Evolutionary conservation across 2,329 filamentous ascomycete genomes (phyloP).

Genomic region (Stylonectria norvegica): DNA sequence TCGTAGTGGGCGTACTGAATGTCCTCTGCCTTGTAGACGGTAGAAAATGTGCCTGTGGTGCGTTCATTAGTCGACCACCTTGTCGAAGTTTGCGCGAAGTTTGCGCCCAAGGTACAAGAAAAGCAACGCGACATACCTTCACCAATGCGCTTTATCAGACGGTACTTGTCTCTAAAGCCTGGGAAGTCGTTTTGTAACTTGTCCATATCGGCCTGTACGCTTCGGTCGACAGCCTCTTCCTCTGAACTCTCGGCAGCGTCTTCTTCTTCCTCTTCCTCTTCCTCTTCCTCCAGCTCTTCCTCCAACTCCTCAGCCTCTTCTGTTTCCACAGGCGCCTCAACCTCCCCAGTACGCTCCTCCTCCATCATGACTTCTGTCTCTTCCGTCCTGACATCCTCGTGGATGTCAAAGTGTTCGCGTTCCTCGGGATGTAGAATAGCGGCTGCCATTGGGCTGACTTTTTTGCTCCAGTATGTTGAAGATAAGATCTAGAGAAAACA

Average conservation of each 20-base stretch:
- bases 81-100: slow-evolving; percentile 1
- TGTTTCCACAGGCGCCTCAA: slow-evolving; percentile 19
- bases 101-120: too few species aligned
- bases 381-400: slow-evolving; percentile 49
- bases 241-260: slow-evolving; percentile 47
- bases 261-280: slow-evolving; percentile 38
- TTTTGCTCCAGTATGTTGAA: not conserved
- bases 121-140: slow-evolving; percentile 61
- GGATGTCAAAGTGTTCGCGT: slow-evolving; percentile 44
- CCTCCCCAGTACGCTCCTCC: slow-evolving; percentile 31
- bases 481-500: too few species aligned
- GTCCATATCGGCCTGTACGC: slow-evolving; percentile 80
- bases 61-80: slow-evolving; percentile 11
- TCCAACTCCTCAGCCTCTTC: slow-evolving; percentile 19
- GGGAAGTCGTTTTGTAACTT: slow-evolving; percentile 78
- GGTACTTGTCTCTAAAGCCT: slow-evolving; percentile 78
- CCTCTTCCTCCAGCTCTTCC: slow-evolving; percentile 19
- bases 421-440: slow-evolving; percentile 23
- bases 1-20: slow-evolving; percentile 77
- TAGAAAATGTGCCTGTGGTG: slow-evolving; percentile 99
- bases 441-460: slow-evolving; percentile 20
- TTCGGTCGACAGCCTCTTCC: slow-evolving; percentile 62
- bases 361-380: slow-evolving; percentile 50
- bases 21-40: slow-evolving; percentile 98
- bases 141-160: slow-evolving; percentile 92